Evolutionary conservation across 495 filamentous ascomycete genomes (phyloP), one percentile per base, ranked within the genome.

Genomic region (Neurospora discreta): DNA sequence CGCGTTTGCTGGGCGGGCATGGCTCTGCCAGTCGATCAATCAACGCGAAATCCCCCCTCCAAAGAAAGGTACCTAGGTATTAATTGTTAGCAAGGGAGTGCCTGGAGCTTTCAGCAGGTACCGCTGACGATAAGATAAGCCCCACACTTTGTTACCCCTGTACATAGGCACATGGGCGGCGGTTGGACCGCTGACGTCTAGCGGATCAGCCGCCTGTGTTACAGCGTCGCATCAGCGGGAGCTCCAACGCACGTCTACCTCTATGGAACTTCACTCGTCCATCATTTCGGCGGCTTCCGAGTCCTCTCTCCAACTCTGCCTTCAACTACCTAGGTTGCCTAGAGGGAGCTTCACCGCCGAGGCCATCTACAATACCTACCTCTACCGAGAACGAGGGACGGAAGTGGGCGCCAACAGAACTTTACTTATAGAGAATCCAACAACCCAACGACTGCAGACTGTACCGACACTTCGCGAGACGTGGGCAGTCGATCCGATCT

Each of bases 91-190:
- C 52, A 65, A 26, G 52, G 52, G 26, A 26, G 5, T 33, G 26
- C 52, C 26, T 33, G 26, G 26, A 65, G 52, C 23, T 65, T 3
- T 16, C 70, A 16, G 42, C 69, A 70, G 39, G 39, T 30, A 33
- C 43, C 13, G 16, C 18, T 39, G 33, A 1, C 70, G 70, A 71
- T 71, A 71, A 71, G 70, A 71, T 71, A 71, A 67, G 43, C 70
- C 70, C 70, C 70, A 68, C 44, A 30, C 15, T 33, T 39, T 39
- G 3, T 9, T 0, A 65, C 26, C 52, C 52, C 52, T 65, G 26
- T 65, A n/a, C n/a, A n/a, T 60, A 33, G 23, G 52, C n/a, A 60
- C 52, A 60, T 60, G 52, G 46, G 44, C 10, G 46, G 11, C 20
- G 46, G 46, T 52, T 60, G 52, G 52, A 33, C 52, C 52, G 26